phyloP scores from a whole-genome alignment of 75 land plant species.

The Picea sitchensis region DNA sequence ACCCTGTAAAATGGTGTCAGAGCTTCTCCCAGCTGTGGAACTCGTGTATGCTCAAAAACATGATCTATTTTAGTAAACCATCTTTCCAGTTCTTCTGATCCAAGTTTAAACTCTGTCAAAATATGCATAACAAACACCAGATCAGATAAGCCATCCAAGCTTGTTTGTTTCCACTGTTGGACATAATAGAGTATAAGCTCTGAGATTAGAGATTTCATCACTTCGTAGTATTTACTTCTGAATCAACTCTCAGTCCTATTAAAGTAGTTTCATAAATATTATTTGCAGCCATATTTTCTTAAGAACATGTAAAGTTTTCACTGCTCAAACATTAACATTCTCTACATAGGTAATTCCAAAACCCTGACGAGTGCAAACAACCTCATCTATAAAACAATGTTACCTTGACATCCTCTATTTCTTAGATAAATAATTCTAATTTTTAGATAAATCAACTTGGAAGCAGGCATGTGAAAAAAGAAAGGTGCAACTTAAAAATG shows the following conservation, averaged over 20 bases:
- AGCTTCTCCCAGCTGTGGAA: slow-evolving; percentile 78
- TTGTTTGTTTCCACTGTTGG: not conserved
- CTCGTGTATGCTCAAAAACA: slow-evolving; percentile 78
- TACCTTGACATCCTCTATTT: too few species aligned
- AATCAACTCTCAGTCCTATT: not conserved
- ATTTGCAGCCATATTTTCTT: not conserved
- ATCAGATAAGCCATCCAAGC: slow-evolving; percentile 2
- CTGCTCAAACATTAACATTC: not conserved
- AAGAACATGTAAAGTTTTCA: not conserved
- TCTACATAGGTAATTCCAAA: not conserved
- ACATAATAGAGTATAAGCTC: not conserved
- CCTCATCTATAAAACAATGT: not conserved
- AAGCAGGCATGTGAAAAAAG: not conserved
- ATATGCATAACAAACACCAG: not conserved
- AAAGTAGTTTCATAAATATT: not conserved
- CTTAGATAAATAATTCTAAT: too few species aligned
- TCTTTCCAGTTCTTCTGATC: slow-evolving; percentile 74
- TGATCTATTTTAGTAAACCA: slow-evolving; percentile 97
- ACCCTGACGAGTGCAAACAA: not conserved
- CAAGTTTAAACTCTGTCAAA: slow-evolving; percentile 66
- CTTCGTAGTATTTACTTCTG: not conserved
- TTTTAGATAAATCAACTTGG: not conserved
- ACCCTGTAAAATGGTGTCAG: slow-evolving; percentile 82
- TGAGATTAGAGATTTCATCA: not conserved
- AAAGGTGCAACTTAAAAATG: not conserved